A percentile compares a stretch with the other conserved stretches of the same genome.
These are phyloP conservation scores for Boletellus ananas DNA, from an alignment of 768 basidiomycete genomes.

Conservation along the genomic window DNA sequence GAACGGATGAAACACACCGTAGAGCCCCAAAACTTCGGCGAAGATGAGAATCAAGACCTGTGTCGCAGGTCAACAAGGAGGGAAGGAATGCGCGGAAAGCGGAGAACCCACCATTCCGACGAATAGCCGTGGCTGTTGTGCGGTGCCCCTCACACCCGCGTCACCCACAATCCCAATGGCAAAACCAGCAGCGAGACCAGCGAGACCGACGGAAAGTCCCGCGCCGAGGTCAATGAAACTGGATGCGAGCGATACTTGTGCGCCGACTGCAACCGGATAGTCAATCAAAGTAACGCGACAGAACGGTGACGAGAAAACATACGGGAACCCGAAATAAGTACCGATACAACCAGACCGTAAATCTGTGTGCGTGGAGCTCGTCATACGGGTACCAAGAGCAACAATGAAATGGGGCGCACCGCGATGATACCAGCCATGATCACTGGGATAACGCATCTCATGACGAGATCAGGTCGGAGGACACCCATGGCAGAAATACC, in stretches of 20 bases:
- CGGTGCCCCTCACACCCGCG: conserved; percentile 96
- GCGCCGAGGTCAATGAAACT: conserved; percentile 95
- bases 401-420: conserved; percentile 48
- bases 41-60: conserved; percentile 98
- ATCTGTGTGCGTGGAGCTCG: conserved; percentile 46
- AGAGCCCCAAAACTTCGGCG: conserved; percentile 89
- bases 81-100: neutral
- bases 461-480: conserved; percentile 94
- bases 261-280: conserved; percentile 45
- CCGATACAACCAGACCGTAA: conserved; percentile 98
- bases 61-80: neutral
- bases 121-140: conserved; percentile 91
- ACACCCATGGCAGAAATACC: conserved; percentile 98
- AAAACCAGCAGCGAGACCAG: conserved; percentile 95
- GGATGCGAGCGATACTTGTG: conserved; percentile 84
- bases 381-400: neutral
- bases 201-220: conserved; percentile 86
- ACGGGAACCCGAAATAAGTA: conserved; percentile 88
- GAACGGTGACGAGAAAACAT: conserved; percentile 34
- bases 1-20: conserved; percentile 46
- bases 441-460: conserved; percentile 96
- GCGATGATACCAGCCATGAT: conserved; percentile 99
- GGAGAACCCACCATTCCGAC: conserved; percentile 77
- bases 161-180: conserved; percentile 99
- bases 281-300: neutral